Evolutionary conservation across 805 yeast genomes (phyloP), one percentile per base, ranked within the genome.

Genomic region (Candida saitoana): DNA sequence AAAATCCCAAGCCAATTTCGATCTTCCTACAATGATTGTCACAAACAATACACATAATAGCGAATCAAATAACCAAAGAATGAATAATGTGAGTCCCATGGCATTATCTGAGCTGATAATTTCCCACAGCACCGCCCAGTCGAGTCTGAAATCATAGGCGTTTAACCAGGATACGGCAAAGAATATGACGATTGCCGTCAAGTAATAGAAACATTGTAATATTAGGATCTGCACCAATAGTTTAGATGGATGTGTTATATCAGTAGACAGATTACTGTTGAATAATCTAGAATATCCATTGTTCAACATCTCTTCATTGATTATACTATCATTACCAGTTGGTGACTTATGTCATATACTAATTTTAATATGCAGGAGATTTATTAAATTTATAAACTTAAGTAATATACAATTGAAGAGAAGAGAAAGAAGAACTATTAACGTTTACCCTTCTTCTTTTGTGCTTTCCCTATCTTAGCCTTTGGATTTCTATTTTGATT

Each of bases 1-100:
- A 67, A 93, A 91, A 63, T 91, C 99, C 85, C 96, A 85, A 0
- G 97, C 98, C 38, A 91, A 67, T 60, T 91, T 93, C 33, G 96
- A 85, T 43, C 98, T 71, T 0, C 98, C 96, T 9, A 91, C 96
- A 19, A 91, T 80, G 2, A 90, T 63, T 1, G 95, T 87, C 56
- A 91, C 80, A 56, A 87, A 88, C 8, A 87, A 61, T 1, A 89
- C 96, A 50, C 95, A 84, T 32, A 93, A 67, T 34, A 93, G 71
- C 0, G 96, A 74, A 58, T 86, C 95, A 38, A 88, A 60, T 12
- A 91, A 67, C 98, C 98, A 91, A 43, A 90, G 61, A 5, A 77
- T 59, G 27, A 83, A 76, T 34, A 91, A 63, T 0, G 86, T 80
- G 57, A 89, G 67, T 2, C 98, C 98, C 57, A 86, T 67, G 1